Percentiles rank a stretch among this genome's conserved stretches.
Conservation (phyloP, 2,329 filamentous ascomycete genomes). For the Camptophora hylomeconis region DNA sequence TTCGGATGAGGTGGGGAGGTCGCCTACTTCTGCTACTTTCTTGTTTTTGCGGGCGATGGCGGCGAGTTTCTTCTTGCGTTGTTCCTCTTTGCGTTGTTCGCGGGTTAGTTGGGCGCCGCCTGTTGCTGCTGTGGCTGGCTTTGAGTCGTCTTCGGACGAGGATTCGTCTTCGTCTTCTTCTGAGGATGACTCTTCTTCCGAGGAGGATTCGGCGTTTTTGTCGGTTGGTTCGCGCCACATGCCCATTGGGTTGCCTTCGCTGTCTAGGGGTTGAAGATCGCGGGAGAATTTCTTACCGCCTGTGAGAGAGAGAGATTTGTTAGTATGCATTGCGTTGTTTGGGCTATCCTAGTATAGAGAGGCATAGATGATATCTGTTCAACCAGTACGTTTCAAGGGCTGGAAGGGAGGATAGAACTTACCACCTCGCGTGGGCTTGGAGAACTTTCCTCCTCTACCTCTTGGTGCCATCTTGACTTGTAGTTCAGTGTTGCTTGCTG, state of each 20-base stretch:
- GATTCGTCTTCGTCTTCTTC: constrained; percentile 37
- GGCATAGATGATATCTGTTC: no score
- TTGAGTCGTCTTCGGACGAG: constrained; percentile 33
- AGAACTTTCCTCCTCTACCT: constrained; percentile 85
- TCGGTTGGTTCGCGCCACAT: constrained; percentile 54
- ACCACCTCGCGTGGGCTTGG: constrained; percentile 89
- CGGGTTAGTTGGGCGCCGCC: constrained; percentile 51
- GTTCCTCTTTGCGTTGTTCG: constrained; percentile 74
- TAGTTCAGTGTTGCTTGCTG: no score
- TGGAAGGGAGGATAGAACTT: constrained; percentile 21
- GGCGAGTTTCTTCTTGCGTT: constrained; percentile 83
- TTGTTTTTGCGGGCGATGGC: constrained; percentile 66
- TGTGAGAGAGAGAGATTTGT: constrained; percentile 26
- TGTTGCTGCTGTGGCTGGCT: constrained; percentile 28
- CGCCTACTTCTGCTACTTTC: constrained; percentile 64
- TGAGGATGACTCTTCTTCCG: constrained; percentile 37
- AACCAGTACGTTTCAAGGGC: no score
- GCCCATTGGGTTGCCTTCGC: constrained; percentile 74
- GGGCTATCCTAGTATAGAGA: background rate
- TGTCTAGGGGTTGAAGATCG: constrained; percentile 75
- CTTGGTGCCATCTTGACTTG: constrained; percentile 36
- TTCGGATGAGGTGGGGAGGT: constrained; percentile 61
- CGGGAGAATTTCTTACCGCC: constrained; percentile 93
- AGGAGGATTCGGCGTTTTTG: constrained; percentile 27
- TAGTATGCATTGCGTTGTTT: constrained; percentile 5